phyloP scores from a whole-genome alignment of 257 asterid genomes.

The Solanum tarijense region DNA sequence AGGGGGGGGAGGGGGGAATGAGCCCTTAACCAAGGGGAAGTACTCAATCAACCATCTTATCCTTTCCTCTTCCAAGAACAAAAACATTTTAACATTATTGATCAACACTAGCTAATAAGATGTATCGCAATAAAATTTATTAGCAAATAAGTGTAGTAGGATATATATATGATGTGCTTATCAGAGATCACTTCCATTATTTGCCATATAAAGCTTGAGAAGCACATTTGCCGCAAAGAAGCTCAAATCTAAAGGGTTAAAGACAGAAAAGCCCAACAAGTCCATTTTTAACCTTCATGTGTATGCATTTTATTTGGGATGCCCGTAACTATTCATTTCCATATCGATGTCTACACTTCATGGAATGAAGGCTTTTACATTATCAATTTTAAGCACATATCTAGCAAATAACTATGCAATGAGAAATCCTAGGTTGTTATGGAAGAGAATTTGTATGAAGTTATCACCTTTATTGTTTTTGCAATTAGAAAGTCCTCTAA shows the following conservation, averaged over 20 bases:
- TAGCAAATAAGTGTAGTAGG: background rate
- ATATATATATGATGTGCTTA: background rate
- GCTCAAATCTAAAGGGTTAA: background rate
- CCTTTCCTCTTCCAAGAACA: background rate
- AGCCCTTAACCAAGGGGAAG: background rate
- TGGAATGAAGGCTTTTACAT: background rate
- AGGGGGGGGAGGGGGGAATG: background rate
- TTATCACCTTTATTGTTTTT: conserved; percentile 75
- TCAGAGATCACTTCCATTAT: background rate
- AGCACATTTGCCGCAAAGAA: background rate
- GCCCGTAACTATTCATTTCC: background rate
- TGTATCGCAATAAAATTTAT: background rate
- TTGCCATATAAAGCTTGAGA: background rate
- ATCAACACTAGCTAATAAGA: background rate
- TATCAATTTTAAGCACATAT: background rate
- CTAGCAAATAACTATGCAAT: background rate
- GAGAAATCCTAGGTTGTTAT: background rate
- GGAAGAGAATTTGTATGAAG: background rate
- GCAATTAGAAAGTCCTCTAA: conserved; percentile 88
- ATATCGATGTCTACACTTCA: background rate
- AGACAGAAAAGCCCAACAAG: background rate
- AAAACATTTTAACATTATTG: background rate
- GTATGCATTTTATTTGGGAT: background rate
- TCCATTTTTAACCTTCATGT: background rate
- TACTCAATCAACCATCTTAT: background rate